Conservation (phyloP, 345 rosid species). For the Salix arbutifolia region DNA sequence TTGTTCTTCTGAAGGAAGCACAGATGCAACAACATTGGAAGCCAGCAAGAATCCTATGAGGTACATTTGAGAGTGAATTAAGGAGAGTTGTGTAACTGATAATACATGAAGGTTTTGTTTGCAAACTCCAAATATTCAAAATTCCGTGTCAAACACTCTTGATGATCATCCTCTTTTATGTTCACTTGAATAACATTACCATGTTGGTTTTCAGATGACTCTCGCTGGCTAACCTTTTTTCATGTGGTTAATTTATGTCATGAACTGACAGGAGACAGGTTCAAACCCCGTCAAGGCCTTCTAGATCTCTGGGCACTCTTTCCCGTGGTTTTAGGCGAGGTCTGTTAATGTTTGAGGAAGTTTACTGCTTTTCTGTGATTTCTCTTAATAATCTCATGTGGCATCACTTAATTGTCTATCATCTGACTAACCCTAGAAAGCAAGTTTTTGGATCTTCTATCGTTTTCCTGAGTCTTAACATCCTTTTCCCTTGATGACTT, state of each 20-base stretch:
- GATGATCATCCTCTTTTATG: not conserved
- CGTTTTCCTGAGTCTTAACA: not conserved
- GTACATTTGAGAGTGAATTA: constrained; percentile 23
- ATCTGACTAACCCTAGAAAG: not conserved
- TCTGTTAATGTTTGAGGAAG: constrained; percentile 14
- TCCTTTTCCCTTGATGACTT: not conserved
- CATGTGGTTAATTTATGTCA: not conserved
- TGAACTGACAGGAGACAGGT: constrained; percentile 45
- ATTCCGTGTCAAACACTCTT: not conserved
- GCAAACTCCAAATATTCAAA: not conserved
- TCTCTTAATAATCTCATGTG: not conserved
- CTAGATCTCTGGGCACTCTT: constrained; percentile 47
- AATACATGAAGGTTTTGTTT: not conserved
- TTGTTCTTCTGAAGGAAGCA: constrained; percentile 46
- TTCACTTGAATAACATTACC: not conserved
- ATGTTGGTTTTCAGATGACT: constrained; percentile 1
- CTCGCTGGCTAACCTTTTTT: not conserved
- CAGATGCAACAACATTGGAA: constrained; percentile 52
- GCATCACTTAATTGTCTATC: not conserved
- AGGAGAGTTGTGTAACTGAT: not conserved
- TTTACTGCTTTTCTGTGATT: not conserved
- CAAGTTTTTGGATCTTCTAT: not conserved
- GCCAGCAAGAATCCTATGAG: constrained; percentile 72
- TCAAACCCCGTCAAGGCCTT: constrained; percentile 44
- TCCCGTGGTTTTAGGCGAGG: constrained; percentile 57